Evolutionary conservation across 495 filamentous ascomycete species (phyloP), one percentile per base, ranked within the genome.

Genomic region (Talaromyces ruber): DNA sequence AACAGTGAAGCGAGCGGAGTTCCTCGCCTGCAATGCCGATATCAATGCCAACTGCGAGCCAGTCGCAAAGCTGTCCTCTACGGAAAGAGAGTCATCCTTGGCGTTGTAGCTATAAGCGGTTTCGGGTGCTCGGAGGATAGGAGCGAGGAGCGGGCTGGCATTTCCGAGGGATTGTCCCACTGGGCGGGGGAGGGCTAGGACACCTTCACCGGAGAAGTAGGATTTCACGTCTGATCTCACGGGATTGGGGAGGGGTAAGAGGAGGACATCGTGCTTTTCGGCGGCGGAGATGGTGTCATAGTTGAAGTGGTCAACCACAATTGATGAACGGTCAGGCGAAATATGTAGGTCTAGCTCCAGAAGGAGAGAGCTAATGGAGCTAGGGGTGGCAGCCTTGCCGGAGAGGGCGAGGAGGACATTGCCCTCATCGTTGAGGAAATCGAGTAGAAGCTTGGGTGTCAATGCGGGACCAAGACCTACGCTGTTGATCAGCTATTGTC

Each of bases 31-130:
- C 78, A 97, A 76, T 22, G 89, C 81, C 16, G 91, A 89, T 11
- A 95, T 85, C 14, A 98, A 79, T 53, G 85, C 81, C 61, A 98
- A 76, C 78, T 98, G 94, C 62, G 79, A 75, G 53, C 94, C 95
- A 60, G 85, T 87, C 26, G 86, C 90, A 74, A 92, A 93, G 60
- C 91, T 87, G 50, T 92, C 90, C 60, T 96, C 93, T 25, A 89
- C 77, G 14, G 76, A 72, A 51, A 87, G 85, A 32, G 77, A 70
- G 63, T 96, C 91, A 62, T 97, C 92, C 81, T 95, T 94, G 32
- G 92, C 88, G 75, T 95, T 96, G 80, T 96, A 97, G 68, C 83
- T 88, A 77, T 98, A 98, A 66, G 92, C 88, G 32, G 92, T 95
- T 64, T 77, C 75, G 29, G 89, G 86, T 64, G 91, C 93, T 64